phyloP scores from a whole-genome alignment of 495 filamentous ascomycete genomes.

The Aspergillus leporis region DNA sequence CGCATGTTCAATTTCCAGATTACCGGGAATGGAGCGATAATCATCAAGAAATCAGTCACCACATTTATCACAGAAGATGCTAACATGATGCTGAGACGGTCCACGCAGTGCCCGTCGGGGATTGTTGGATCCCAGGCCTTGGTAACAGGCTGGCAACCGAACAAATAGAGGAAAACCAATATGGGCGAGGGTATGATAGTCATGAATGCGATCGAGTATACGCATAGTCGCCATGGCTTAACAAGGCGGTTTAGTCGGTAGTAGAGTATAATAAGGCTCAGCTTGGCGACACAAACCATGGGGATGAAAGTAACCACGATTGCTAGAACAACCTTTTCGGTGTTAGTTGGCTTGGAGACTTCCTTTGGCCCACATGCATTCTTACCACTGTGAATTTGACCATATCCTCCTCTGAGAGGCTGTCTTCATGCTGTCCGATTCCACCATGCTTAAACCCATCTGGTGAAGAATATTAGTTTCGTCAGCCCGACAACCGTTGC shows the following conservation, averaged over 20 bases:
- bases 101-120: background rate
- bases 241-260: background rate
- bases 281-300: background rate
- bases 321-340: background rate
- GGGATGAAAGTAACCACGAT: background rate
- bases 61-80: background rate
- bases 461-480: background rate
- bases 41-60: constrained; percentile 1
- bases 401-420: background rate
- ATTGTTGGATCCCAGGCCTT: constrained; percentile 1
- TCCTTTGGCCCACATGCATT: background rate
- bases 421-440: background rate
- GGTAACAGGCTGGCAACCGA: background rate
- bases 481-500: background rate
- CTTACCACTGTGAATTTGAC: background rate
- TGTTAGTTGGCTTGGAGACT: background rate
- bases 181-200: background rate
- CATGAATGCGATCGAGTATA: background rate
- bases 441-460: background rate
- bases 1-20: constrained; percentile 1
- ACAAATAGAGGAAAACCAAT: background rate
- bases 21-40: background rate
- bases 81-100: background rate
- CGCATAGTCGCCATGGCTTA: background rate
- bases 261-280: background rate